These are phyloP conservation scores for Globisporangium acanthophoron DNA, from an alignment of 352 stramenopile genomes.

Conservation along the genomic window DNA sequence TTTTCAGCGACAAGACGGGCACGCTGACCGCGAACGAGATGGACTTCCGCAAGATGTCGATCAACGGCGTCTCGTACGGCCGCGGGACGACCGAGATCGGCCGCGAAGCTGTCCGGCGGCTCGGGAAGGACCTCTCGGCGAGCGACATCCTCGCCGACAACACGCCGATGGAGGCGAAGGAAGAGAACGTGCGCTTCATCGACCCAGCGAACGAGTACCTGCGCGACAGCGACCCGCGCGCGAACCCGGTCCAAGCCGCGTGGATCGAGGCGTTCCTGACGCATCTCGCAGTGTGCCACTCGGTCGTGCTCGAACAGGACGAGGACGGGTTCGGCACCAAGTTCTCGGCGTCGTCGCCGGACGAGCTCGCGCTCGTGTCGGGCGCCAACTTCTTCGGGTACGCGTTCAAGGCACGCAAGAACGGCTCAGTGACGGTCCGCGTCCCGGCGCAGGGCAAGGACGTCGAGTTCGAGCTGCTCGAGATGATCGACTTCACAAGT, in stretches of 20 bases:
- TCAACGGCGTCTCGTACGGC: constrained; percentile 78
- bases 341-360: constrained; percentile 77
- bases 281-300: constrained; percentile 82
- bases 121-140: constrained; percentile 70
- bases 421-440: constrained; percentile 50
- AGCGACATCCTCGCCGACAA: constrained; percentile 73
- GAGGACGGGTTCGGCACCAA: constrained; percentile 29
- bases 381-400: constrained; percentile 82
- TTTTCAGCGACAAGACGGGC: constrained; percentile 87
- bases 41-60: constrained; percentile 86
- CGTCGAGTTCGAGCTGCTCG: constrained; percentile 84
- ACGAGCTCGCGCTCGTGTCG: constrained; percentile 78
- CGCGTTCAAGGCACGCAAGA: constrained; percentile 59
- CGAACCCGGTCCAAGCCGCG: constrained; percentile 45
- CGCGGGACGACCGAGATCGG: constrained; percentile 83
- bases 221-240: constrained; percentile 36
- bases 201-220: constrained; percentile 63
- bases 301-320: constrained; percentile 70
- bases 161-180: constrained; percentile 39
- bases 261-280: constrained; percentile 83
- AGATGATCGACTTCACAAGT: constrained; percentile 98
- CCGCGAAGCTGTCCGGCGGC: constrained; percentile 54
- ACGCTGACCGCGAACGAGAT: constrained; percentile 86
- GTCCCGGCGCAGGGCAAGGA: constrained; percentile 28
- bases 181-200: constrained; percentile 80